Percentiles rank a stretch among this genome's conserved stretches.
phyloP scores from a whole-genome alignment of 2,329 filamentous ascomycete species.

The Sporothrix euskadiensis region DNA sequence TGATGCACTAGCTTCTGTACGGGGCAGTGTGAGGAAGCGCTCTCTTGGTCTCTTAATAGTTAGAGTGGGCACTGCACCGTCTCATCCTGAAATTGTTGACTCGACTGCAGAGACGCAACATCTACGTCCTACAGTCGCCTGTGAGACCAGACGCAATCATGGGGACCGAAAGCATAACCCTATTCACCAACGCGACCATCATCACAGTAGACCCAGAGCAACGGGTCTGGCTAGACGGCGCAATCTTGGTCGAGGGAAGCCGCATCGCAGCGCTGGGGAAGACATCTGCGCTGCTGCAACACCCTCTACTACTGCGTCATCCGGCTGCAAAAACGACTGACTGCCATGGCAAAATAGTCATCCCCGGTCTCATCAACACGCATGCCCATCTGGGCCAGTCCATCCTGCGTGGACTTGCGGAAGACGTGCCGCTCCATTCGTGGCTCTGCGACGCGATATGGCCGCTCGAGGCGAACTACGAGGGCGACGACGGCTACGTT shows the following conservation, averaged over 20 bases:
- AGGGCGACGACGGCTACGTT: conserved; percentile 47
- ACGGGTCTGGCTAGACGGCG: conserved; percentile 43
- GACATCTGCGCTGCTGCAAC: conserved; percentile 6
- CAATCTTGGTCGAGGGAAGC: background rate
- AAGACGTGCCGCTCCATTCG: conserved; percentile 51
- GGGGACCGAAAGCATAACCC: conserved; percentile 25
- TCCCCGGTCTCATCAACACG: background rate
- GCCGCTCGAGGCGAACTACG: conserved; percentile 39
- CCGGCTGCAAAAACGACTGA: conserved; percentile 28
- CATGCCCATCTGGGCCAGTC: background rate
- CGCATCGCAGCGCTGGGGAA: conserved; percentile 38
- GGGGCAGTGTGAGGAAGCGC: conserved; percentile 4
- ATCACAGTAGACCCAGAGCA: conserved; percentile 51
- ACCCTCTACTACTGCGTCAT: conserved; percentile 30
- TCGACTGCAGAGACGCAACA: conserved; percentile 12
- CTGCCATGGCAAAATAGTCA: conserved; percentile 27
- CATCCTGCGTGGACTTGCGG: conserved; percentile 45
- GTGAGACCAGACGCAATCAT: conserved; percentile 9
- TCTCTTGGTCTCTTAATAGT: conserved; percentile 9
- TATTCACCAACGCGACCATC: conserved; percentile 53
- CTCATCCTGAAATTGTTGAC: conserved; percentile 1
- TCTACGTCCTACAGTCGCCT: background rate
- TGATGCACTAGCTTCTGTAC: conserved; percentile 1
- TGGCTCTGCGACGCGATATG: conserved; percentile 56
- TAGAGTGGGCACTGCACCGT: background rate